Evolutionary conservation across 2,329 filamentous ascomycete genomes (phyloP).

Genomic region (Xylaria arbuscula): DNA sequence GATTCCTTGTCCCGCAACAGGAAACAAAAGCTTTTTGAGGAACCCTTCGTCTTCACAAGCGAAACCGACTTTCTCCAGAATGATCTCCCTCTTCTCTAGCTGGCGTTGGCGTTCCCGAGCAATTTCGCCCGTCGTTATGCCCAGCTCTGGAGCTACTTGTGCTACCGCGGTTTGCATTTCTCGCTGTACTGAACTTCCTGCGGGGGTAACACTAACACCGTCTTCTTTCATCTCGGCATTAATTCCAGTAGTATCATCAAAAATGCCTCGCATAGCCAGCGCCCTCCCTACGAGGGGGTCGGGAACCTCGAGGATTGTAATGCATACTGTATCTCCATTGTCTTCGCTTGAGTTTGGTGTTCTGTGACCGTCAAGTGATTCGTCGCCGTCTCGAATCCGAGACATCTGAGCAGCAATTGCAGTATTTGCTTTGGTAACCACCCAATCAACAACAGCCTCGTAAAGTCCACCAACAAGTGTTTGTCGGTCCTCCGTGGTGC

Average conservation of each 20-base stretch:
- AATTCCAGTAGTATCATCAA: slow-evolving; percentile 92
- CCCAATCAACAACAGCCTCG: slow-evolving; percentile 94
- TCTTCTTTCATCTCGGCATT: slow-evolving; percentile 98
- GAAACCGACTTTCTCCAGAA: slow-evolving; percentile 87
- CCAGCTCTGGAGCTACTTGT: slow-evolving; percentile 81
- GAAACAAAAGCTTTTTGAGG: slow-evolving; percentile 83
- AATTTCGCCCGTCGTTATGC: slow-evolving; percentile 74
- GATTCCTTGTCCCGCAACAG: slow-evolving; percentile 80
- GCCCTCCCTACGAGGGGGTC: slow-evolving; percentile 85
- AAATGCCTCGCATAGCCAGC: slow-evolving; percentile 87
- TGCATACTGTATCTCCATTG: slow-evolving; percentile 83
- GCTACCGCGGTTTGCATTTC: slow-evolving; percentile 88
- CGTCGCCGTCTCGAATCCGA: slow-evolving; percentile 72
- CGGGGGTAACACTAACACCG: slow-evolving; percentile 78
- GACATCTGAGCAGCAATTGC: slow-evolving; percentile 82
- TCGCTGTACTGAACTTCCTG: slow-evolving; percentile 83
- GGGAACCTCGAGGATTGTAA: slow-evolving; percentile 89
- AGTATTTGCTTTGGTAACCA: slow-evolving; percentile 87
- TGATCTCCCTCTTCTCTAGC: slow-evolving; percentile 81
- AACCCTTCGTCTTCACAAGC: slow-evolving; percentile 86
- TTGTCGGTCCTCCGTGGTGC: slow-evolving; percentile 84
- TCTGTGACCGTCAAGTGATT: slow-evolving; percentile 72
- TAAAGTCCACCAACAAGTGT: slow-evolving; percentile 88
- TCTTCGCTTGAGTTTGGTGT: slow-evolving; percentile 78
- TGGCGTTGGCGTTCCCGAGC: slow-evolving; percentile 80